Conservation (phyloP, 805 yeast species). For the Hanseniaspora clermontiae region DNA sequence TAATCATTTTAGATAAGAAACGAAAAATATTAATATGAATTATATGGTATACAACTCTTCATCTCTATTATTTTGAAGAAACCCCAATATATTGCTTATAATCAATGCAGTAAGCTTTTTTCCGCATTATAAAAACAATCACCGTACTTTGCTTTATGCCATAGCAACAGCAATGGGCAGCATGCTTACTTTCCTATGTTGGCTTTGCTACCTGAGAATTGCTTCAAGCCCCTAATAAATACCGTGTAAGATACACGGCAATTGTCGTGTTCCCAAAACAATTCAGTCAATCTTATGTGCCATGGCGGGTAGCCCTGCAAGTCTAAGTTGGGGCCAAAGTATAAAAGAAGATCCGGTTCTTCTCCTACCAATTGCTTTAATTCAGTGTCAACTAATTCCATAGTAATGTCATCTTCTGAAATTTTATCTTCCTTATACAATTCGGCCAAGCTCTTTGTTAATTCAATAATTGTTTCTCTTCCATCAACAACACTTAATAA, state of each 20-base stretch:
- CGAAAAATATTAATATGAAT: neutral
- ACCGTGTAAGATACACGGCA: slow-evolving; percentile 69
- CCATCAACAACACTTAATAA: slow-evolving; percentile 73
- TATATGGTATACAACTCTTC: too few species aligned
- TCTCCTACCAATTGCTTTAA: slow-evolving; percentile 61
- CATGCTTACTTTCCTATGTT: slow-evolving; percentile 65
- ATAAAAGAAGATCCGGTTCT: slow-evolving; percentile 83
- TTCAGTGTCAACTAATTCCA: slow-evolving; percentile 64
- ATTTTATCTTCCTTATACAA: slow-evolving; percentile 52
- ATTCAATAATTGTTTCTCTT: slow-evolving; percentile 74
- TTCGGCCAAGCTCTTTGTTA: slow-evolving; percentile 76
- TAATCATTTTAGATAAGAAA: slow-evolving; percentile 1
- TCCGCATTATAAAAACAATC: neutral
- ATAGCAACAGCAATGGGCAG: too few species aligned
- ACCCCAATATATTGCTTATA: too few species aligned
- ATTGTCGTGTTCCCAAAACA: slow-evolving; percentile 84
- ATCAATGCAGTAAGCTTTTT: too few species aligned
- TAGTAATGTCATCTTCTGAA: slow-evolving; percentile 51
- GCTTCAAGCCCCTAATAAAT: slow-evolving; percentile 63
- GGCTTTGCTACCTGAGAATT: slow-evolving; percentile 66
- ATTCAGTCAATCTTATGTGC: slow-evolving; percentile 84
- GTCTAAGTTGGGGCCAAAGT: slow-evolving; percentile 78
- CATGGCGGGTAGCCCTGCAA: slow-evolving; percentile 96
- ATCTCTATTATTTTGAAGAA: too few species aligned
- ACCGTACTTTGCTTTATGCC: too few species aligned